Percentiles rank a stretch among this genome's conserved stretches.
Evolutionary conservation across 257 asterid species (phyloP).

Genomic region (Jaltomata sinuosa): DNA sequence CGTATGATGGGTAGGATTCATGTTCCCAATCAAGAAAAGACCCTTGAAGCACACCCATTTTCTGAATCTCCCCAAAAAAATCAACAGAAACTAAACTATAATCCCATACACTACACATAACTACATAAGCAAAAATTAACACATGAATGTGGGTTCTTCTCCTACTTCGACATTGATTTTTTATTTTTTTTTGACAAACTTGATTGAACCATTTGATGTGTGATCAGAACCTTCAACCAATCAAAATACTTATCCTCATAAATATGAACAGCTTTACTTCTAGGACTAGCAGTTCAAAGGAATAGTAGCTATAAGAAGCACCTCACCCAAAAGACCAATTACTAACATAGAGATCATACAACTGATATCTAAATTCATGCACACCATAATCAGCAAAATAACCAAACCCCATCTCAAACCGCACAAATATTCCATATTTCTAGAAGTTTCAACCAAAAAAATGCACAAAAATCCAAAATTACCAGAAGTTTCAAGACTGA

Average conservation of each 20-base stretch:
- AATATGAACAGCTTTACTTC: not conserved
- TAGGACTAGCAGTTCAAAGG: not conserved
- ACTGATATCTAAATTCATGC: not conserved
- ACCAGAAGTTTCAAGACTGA: not conserved
- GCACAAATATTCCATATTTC: not conserved
- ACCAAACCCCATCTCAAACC: not conserved
- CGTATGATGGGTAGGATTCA: slow-evolving; percentile 68
- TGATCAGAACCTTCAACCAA: not conserved
- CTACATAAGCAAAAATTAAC: not conserved
- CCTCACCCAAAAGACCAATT: not conserved
- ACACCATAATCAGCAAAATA: not conserved
- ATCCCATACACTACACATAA: not conserved
- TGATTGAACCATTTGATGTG: not conserved
- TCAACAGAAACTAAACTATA: not conserved
- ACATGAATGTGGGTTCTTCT: not conserved
- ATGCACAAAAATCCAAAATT: not conserved
- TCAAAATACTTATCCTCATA: not conserved
- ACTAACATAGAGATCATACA: not conserved
- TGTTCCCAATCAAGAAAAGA: slow-evolving; percentile 48
- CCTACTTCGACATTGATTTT: not conserved
- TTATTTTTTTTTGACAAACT: too few species aligned
- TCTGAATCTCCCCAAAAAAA: not conserved
- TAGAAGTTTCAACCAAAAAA: not conserved
- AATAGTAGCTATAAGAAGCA: not conserved
- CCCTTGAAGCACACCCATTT: slow-evolving; percentile 47